Evolutionary conservation across 2,329 filamentous ascomycete species (phyloP).

Genomic region (Penicillium thymicola): DNA sequence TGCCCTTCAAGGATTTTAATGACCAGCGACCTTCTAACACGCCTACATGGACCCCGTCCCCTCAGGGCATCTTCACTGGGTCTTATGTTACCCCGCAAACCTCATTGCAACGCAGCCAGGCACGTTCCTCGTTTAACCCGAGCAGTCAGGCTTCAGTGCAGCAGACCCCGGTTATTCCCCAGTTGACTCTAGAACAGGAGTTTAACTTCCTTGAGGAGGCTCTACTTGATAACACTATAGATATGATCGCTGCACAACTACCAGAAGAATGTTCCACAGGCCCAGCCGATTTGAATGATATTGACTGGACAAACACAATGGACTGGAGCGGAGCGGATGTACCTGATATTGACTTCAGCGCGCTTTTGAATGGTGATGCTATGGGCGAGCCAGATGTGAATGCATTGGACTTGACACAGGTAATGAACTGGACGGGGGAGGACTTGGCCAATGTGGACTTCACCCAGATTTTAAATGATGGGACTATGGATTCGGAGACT

Average conservation of each 20-base stretch:
- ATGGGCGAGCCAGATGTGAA: neutral
- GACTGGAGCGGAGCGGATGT: neutral
- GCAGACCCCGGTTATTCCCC: neutral
- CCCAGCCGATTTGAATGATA: neutral
- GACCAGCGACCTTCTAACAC: neutral
- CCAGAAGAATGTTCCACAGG: neutral
- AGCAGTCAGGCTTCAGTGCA: neutral
- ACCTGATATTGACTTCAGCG: neutral
- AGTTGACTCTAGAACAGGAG: neutral
- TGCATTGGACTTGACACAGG: neutral
- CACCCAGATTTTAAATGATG: neutral
- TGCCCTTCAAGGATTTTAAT: neutral
- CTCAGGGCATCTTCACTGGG: neutral
- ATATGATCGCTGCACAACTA: neutral
- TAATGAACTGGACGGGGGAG: neutral
- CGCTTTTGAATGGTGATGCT: neutral
- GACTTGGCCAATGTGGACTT: neutral
- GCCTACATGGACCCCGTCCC: neutral
- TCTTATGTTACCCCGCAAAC: neutral
- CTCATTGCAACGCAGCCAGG: neutral
- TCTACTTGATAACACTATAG: neutral
- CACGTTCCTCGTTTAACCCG: neutral
- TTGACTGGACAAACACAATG: neutral
- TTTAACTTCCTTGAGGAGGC: neutral
- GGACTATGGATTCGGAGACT: neutral